Percentiles rank a stretch among this genome's conserved stretches.
phyloP scores from a whole-genome alignment of 176 grass and related monocot species.

The maize (Zea mays) region Zm-B73-REFERENCE-NAM-5.0 NC_050102.1:18736001-18736500 shows the following conservation, averaged over 20 bases:
- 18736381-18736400: background rate
- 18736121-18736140: background rate
- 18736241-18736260: background rate
- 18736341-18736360: background rate
- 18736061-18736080: too few relatives aligned
- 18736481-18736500: background rate
- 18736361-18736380: background rate
- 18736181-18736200: conserved; percentile 6
- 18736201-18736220: background rate
- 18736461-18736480: background rate
- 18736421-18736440: background rate
- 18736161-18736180: background rate
- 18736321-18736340: background rate
- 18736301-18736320: background rate
- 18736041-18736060: background rate
- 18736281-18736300: background rate
- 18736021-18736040: background rate
- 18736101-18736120: background rate
- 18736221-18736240: background rate
- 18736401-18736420: background rate
- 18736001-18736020: background rate
- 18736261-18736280: background rate
- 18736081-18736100: background rate
- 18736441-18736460: background rate
- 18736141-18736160: background rate